phyloP scores from a whole-genome alignment of 2,329 filamentous ascomycete species.

The Fusarium mundagurra region DNA sequence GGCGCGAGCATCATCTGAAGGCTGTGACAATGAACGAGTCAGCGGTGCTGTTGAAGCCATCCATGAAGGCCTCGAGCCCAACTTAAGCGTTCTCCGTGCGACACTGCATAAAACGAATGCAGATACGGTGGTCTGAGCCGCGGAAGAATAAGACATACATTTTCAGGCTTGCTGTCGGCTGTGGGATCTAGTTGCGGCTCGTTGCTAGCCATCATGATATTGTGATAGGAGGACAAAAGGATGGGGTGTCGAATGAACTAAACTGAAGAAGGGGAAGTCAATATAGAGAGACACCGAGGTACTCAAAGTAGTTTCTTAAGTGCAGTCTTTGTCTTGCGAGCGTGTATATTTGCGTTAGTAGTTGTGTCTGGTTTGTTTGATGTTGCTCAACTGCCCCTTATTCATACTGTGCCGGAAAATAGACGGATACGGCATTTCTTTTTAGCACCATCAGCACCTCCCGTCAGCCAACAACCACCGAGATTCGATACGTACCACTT shows the following conservation, averaged over 20 bases:
- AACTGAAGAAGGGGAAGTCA: not conserved
- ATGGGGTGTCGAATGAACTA: not conserved
- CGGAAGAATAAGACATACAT: constrained; percentile 44
- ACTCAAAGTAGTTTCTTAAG: not conserved
- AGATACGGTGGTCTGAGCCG: not conserved
- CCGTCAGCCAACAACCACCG: constrained; percentile 20
- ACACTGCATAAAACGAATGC: not conserved
- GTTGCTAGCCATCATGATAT: constrained; percentile 50
- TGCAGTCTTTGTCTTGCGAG: not conserved
- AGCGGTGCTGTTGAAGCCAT: constrained; percentile 22
- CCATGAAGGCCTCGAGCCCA: constrained; percentile 1
- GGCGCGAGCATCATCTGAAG: constrained; percentile 60
- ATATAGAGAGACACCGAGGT: not conserved
- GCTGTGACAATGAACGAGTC: constrained; percentile 40
- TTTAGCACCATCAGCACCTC: not conserved
- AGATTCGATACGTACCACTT: constrained; percentile 32
- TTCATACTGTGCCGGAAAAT: constrained; percentile 38
- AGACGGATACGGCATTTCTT: constrained; percentile 35
- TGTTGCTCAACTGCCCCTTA: constrained; percentile 19
- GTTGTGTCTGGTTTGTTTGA: constrained; percentile 12
- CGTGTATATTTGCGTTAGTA: not conserved
- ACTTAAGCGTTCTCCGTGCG: not conserved
- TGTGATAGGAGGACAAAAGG: not conserved
- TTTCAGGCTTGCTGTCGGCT: constrained; percentile 46
- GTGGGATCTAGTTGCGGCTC: constrained; percentile 46